Evolutionary conservation across 2,329 filamentous ascomycete genomes (phyloP), one percentile per base, ranked within the genome.

Genomic region (Aureobasidium sp.): DNA sequence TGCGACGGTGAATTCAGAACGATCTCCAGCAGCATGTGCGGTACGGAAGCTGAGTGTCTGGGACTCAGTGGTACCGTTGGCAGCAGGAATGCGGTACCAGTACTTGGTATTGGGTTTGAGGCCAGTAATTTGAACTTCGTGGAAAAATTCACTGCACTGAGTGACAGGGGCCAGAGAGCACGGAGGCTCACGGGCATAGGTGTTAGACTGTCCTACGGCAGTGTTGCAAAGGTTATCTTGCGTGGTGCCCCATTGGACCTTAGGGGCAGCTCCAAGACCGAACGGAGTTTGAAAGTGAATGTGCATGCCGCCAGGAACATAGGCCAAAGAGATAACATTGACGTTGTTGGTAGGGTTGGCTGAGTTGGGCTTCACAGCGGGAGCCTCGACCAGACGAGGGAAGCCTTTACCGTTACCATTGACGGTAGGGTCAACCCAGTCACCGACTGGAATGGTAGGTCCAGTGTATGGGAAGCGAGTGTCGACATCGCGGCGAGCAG

Each of bases 271-370:
- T 14, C 76, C 77, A n/a, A 82, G 68, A 7, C 80, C 79, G 64
- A 81, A 82, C 0, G 80, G 78, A 0, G 80, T 82, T 70, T 82
- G 80, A 67, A 76, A 82, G 69, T 82, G 79, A 61, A 82, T 75
- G 66, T 79, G 80, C 67, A 82, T 77, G 37, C 79, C 80, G 54
- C 72, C 68, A 1, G 78, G 78, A 2, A 80, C 63, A 63, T 80
- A 82, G 1, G 79, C 73, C 61, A 80, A 64, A 5, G 76, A 75
- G 61, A 82, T 79, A 41, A 82, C 79, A 64, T 82, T 82, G 68
- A 82, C 68, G 59, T 82, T 82, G 72, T 82, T 82, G 44, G 71
- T 77, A 7, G 79, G 76, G 50, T 78, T 76, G 10, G 64, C 63
- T 7, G 67, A 70, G 30, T 69, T 70, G 4, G 80, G 79, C 64